phyloP scores from a whole-genome alignment of 1,139 yeast species.

The Komagataea norvegica region DNA sequence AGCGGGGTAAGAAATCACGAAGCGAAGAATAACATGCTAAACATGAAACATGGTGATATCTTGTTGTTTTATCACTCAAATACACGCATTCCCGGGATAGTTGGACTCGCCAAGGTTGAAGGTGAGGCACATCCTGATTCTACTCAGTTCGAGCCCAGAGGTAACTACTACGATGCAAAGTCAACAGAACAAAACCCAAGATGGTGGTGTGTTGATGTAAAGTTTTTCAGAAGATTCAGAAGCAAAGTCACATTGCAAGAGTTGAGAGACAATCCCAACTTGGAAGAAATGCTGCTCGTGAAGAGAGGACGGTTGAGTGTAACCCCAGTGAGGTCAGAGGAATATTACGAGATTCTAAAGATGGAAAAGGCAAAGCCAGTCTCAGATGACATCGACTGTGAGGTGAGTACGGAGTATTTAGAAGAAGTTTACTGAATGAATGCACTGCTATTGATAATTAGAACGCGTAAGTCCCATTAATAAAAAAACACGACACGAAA shows the following conservation, averaged over 20 bases:
- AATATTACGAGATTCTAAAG: constrained; percentile 36
- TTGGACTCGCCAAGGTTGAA: constrained; percentile 41
- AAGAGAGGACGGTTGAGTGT: constrained; percentile 47
- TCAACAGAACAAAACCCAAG: constrained; percentile 37
- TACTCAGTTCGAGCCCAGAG: constrained; percentile 36
- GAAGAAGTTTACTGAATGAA: background rate
- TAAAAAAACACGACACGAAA: constrained; percentile 1
- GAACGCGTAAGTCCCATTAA: too few species aligned
- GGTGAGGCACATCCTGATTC: constrained; percentile 40
- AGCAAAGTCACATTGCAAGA: constrained; percentile 38
- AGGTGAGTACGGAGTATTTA: constrained; percentile 18
- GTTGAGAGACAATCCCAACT: constrained; percentile 29
- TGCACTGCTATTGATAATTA: too few species aligned
- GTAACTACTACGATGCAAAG: constrained; percentile 45
- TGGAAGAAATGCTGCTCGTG: constrained; percentile 40
- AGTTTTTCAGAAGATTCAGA: constrained; percentile 37
- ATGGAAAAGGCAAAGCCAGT: constrained; percentile 29
- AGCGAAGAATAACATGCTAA: constrained; percentile 45
- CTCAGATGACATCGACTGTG: constrained; percentile 33
- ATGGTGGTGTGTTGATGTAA: constrained; percentile 53
- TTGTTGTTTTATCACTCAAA: constrained; percentile 51
- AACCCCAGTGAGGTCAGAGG: constrained; percentile 39
- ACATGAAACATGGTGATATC: constrained; percentile 41
- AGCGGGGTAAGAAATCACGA: constrained; percentile 55
- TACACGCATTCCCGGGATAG: constrained; percentile 48